These are phyloP conservation scores for Castanea sativa DNA, from an alignment of 306 rosid species.

Conservation along the genomic window DNA sequence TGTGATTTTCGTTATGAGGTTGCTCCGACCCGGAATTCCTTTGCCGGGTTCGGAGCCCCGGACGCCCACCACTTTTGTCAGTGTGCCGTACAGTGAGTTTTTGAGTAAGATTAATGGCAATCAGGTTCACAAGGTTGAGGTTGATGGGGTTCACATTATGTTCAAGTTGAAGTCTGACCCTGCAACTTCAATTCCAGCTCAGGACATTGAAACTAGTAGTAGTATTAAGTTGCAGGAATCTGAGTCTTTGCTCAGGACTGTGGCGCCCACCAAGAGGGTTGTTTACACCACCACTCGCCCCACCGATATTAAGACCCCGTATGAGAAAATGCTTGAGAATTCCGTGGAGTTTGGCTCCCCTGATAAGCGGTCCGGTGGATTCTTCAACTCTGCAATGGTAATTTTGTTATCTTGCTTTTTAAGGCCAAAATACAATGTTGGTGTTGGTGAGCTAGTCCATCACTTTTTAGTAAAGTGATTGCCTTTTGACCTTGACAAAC, in stretches of 20 bases:
- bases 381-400: slow-evolving; percentile 84
- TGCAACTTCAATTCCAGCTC: slow-evolving; percentile 1
- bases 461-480: too few species aligned
- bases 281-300: slow-evolving; percentile 93
- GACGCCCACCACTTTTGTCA: slow-evolving; percentile 61
- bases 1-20: slow-evolving; percentile 73
- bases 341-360: slow-evolving; percentile 95
- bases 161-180: slow-evolving; percentile 77
- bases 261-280: slow-evolving; percentile 70
- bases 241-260: slow-evolving; percentile 22
- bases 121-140: slow-evolving; percentile 93
- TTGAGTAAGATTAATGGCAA: slow-evolving; percentile 72
- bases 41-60: slow-evolving; percentile 87
- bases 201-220: slow-evolving; percentile 36
- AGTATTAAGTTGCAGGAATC: slow-evolving; percentile 65
- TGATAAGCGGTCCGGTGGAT: slow-evolving; percentile 84
- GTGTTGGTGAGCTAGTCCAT: too few species aligned
- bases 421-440: too few species aligned
- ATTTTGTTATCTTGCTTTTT: slow-evolving; percentile 18
- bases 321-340: slow-evolving; percentile 93
- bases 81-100: slow-evolving; percentile 90
- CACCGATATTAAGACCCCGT: slow-evolving; percentile 83
- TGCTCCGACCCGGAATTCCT: slow-evolving; percentile 79
- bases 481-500: too few species aligned
- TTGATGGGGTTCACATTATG: slow-evolving; percentile 90